Conservation (phyloP, 257 asterid species). For the Solanum sparsipilum region DNA sequence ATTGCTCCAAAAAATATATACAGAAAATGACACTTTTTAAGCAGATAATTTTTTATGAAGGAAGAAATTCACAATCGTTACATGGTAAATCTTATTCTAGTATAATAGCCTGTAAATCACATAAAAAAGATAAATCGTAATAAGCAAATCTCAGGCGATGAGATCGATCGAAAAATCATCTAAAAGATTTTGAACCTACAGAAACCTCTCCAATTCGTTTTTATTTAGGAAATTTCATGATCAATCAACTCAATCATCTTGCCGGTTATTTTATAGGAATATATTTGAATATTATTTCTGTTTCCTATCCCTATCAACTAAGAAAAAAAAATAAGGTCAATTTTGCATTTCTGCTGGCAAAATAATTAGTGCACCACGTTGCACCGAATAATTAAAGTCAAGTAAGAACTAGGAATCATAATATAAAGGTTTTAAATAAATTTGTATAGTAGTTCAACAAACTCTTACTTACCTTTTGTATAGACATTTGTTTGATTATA, state of each 20-base stretch:
- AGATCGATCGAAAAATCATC: not conserved
- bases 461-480: not conserved
- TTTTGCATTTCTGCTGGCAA: not conserved
- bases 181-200: not conserved
- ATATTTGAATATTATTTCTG: not conserved
- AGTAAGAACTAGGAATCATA: not conserved
- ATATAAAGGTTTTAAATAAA: not conserved
- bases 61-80: not conserved
- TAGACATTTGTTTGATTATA: not conserved
- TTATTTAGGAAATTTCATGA: accelerated
- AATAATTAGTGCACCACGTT: not conserved
- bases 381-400: not conserved
- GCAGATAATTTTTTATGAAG: not conserved
- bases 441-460: not conserved
- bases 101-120: not conserved
- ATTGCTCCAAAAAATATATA: not conserved
- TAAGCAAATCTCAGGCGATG: not conserved
- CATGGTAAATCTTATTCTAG: not conserved
- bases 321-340: not conserved
- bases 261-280: not conserved
- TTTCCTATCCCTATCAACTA: not conserved
- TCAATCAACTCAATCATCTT: not conserved
- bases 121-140: not conserved
- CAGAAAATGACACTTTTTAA: not conserved
- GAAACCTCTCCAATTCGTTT: accelerated